Evolutionary conservation across 139 green algal genomes (phyloP).

Genomic region (Micractinium sp.): DNA sequence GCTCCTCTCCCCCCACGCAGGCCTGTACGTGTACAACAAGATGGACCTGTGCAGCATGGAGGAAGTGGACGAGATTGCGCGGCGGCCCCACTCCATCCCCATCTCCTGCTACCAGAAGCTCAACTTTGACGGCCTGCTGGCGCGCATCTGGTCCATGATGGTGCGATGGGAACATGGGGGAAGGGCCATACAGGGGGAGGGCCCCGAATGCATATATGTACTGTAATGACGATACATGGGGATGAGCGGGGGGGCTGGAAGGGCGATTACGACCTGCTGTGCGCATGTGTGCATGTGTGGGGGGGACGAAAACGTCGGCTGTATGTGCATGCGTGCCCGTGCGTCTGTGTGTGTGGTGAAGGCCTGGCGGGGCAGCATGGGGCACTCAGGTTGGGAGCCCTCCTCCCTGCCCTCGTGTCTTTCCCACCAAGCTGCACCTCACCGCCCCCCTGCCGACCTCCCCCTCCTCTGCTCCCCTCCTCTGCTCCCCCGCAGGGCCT

Average conservation of each 20-base stretch:
- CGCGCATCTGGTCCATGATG: conserved; percentile 97
- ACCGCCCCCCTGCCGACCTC: neutral
- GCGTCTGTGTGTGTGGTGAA: no score
- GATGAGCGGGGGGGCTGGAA: no score
- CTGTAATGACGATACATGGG: no score
- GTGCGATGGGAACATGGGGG: conserved; percentile 41
- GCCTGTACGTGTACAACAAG: conserved; percentile 99
- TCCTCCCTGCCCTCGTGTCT: neutral
- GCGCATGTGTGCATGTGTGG: neutral
- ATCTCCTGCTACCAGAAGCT: conserved; percentile 89
- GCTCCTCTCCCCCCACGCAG: neutral
- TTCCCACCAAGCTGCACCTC: neutral
- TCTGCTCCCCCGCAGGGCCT: conserved; percentile 37
- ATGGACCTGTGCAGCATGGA: conserved; percentile 85
- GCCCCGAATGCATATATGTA: no score
- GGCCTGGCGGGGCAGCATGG: neutral
- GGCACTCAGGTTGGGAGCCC: no score
- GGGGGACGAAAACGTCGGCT: no score
- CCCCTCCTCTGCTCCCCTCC: neutral
- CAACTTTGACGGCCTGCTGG: conserved; percentile 94
- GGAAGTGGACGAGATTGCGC: conserved; percentile 94
- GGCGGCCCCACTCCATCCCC: conserved; percentile 82
- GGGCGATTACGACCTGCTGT: no score
- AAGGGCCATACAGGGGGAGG: no score
- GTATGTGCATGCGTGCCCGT: no score